Evolutionary conservation across 805 yeast genomes (phyloP), one percentile per base, ranked within the genome.

Genomic region (Kodamaea nitidulidarum): DNA sequence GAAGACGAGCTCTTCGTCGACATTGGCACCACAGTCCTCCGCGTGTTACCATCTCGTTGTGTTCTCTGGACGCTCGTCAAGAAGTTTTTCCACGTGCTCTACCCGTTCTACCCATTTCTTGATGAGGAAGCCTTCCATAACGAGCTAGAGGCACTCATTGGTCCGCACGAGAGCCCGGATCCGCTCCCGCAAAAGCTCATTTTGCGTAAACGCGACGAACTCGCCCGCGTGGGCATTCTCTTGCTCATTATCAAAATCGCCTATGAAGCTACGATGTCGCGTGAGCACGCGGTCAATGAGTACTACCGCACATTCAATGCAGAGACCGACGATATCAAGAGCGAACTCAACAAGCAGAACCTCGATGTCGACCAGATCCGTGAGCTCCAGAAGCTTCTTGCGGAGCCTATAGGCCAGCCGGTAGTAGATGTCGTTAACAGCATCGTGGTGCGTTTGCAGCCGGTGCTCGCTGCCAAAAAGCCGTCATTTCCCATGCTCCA

Each of bases 171-270:
- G 4, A 31, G 31, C n/a, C 21, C 16, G 14, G 43, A 36, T 4
- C 12, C 27, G 3, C 32, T 31, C 10, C 31, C 30, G 10, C 9
- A 10, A 8, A 7, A 20, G 7, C 34, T 67, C 21, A 60, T 63
- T 4, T 51, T 63, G 14, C 60, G 61, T 35, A 61, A 60, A 39
- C 56, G 64, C 44, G 66, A 62, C 36, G 78, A 75, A 41, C 70
- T 68, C 50, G 71, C 73, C 44, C 69, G 56, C 27, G 54, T 78
- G 30, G 81, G 84, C 36, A 69, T 77, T 1, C 49, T 76, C 44
- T 58, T 79, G 14, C 66, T 79, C 14, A 63, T 78, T 14, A 51
- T 80, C 28, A 64, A 84, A 41, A 50, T 80, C 17, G 66, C 79
- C 16, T 78, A 82, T 76, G 57, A 76, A 25, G 73, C 82, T 0